Base-by-base conservation (phyloP, 148 eudicot species). In the Chenopodium formosanum region DNA sequence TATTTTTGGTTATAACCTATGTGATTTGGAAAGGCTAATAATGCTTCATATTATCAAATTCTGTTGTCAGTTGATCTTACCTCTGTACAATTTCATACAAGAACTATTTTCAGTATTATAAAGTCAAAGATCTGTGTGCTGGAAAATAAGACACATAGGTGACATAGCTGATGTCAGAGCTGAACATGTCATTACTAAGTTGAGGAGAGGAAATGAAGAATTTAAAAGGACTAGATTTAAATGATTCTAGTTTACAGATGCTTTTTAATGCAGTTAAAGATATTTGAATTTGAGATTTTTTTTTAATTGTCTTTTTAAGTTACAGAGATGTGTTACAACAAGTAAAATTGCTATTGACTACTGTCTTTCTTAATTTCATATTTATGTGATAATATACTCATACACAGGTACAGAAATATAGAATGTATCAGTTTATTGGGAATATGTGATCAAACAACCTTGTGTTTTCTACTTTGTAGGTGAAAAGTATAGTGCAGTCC, bases 401-500 rank as follows among this genome's bases (percentile, higher is more conserved):
- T 27, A 74, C 40, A 25, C 0, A 9, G 5, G 77, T 25, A 22
- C 68, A 68, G 4, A 31, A 31, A 31, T 31, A 31, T 31, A 31
- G 32, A 64, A 47, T 73, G 16, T 58, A 31, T 25, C 50, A 53
- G 32, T 31, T 52, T 29, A 40, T 31, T 27, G 75, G 47, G 10
- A 37, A 9, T 50, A 50, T 50, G 53, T 50, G 53, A 50, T 50
- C 53, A 50, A 50, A 69, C 25, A 46, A 22, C 34, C 40, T 87
- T 44, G 71, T 62, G 52, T 65, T n/a, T 81, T 58, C 37, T 22
- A 72, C 31, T 83, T 71, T 80, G 79, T 89, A 95, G 98, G 89
- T 86, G 87, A 93, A 81, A 77, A 84, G 62, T 95, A 91, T 81
- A 92, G 98, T 87, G 96, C 91, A 73, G 85, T 92, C 83, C 96